Base-by-base conservation (phyloP, 148 eudicot genomes). In the Suaeda aralocaspica region DNA sequence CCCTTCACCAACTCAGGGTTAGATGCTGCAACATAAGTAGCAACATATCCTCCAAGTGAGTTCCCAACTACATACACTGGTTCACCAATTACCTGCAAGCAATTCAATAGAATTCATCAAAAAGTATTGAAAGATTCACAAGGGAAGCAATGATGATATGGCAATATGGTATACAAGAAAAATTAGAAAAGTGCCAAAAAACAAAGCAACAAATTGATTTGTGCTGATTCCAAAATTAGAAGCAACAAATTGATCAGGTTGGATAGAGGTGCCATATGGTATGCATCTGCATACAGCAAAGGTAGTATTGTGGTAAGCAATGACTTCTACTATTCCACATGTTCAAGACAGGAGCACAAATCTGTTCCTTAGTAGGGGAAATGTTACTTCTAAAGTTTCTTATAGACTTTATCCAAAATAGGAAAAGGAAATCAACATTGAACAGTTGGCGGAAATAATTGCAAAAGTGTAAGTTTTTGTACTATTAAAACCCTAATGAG, bases 11-110 rank as follows among this genome's bases (percentile, higher is more conserved):
- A 70, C 48, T 91, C 72, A 22, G 97, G 92, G 58, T 84, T 72
- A 69, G 70, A 65, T 56, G 98, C 95, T 60, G 96, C 97, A 80
- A 94, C 78, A 82, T 89, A 87, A 66, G 92, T 85, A 15, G 98
- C 97, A 36, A 91, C 88, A 82, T 72, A 94, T 73, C 98, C 98
- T 66, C 98, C 98, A 61, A 94, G 97, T 60, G 98, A 94, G 82
- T 94, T 94, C 8, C 98, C 98, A 39, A 82, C 95, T 45, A 91
- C 66, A 80, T 91, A 91, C 63, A 94, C 96, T 31, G 98, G 98
- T 71, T 94, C 98, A 66, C 84, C 88, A 64, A 92, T 89, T 60
- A 92, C 92, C 97, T 92, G 86, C 64, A 82, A 82, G 42, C 78
- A 61, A 55, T 62, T 45, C 15, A 31, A n/a, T 34, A 67, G 41